Evolutionary conservation across 2,329 filamentous ascomycete species (phyloP).

Genomic region (Neopestalotiopsis sp.): DNA sequence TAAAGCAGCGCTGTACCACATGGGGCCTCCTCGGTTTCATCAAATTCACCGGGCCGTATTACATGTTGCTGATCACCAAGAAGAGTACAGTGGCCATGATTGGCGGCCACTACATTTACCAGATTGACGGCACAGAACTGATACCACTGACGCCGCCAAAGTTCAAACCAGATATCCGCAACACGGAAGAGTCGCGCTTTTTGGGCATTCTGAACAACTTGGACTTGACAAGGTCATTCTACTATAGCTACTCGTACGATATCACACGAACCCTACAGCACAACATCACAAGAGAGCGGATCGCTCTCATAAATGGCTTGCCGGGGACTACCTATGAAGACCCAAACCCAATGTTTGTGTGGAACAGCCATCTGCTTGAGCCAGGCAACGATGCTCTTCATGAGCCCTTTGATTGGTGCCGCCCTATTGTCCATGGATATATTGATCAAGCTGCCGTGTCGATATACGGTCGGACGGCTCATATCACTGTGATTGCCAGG

Average conservation of each 20-base stretch:
- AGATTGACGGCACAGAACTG: conserved; percentile 91
- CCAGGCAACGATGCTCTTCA: conserved; percentile 74
- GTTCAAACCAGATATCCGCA: conserved; percentile 76
- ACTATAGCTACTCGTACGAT: conserved; percentile 98
- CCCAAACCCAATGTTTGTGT: conserved; percentile 96
- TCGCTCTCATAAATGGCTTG: conserved; percentile 69
- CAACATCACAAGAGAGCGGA: conserved; percentile 84
- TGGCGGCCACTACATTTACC: conserved; percentile 94
- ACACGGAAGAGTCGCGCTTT: conserved; percentile 89
- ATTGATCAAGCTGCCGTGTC: conserved; percentile 87
- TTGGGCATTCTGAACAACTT: conserved; percentile 88
- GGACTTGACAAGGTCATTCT: conserved; percentile 89
- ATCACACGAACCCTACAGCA: conserved; percentile 91
- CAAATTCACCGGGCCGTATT: conserved; percentile 92
- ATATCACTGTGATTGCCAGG: conserved; percentile 92
- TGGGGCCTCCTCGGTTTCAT: conserved; percentile 97
- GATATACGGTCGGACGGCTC: conserved; percentile 86
- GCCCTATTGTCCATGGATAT: conserved; percentile 94
- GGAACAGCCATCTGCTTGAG: conserved; percentile 89
- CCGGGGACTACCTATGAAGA: conserved; percentile 65
- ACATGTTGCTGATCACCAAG: conserved; percentile 97
- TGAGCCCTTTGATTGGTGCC: conserved; percentile 92
- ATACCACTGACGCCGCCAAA: conserved; percentile 82
- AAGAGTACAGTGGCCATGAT: conserved; percentile 95
- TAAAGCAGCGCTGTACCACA: conserved; percentile 86